phyloP scores from a whole-genome alignment of 1,139 yeast species.

The Suhomyces chickasaworum region DNA sequence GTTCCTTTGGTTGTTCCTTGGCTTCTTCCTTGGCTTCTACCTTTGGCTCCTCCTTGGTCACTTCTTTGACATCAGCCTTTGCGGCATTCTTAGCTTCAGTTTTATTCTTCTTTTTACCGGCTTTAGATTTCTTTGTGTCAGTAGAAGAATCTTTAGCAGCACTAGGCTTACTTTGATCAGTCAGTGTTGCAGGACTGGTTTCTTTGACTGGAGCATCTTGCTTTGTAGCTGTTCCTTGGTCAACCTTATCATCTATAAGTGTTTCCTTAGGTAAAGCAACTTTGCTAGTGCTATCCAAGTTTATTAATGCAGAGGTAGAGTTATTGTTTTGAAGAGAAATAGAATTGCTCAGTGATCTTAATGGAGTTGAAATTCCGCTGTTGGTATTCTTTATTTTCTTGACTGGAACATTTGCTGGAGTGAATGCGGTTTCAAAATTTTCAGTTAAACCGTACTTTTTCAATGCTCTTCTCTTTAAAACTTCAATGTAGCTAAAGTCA shows the following conservation, averaged over 20 bases:
- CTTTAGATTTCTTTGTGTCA: not conserved
- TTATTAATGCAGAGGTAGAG: constrained; percentile 30
- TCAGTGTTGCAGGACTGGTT: not conserved
- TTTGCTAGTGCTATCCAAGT: constrained; percentile 33
- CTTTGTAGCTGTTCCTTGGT: not conserved
- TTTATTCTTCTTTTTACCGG: not conserved
- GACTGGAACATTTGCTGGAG: constrained; percentile 34
- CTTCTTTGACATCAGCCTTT: constrained; percentile 6
- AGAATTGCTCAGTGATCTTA: constrained; percentile 18
- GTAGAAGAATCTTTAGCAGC: not conserved
- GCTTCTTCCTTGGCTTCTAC: constrained; percentile 10
- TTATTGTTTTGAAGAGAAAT: constrained; percentile 11
- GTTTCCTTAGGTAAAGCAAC: constrained; percentile 47
- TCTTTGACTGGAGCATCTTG: not conserved
- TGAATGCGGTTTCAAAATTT: constrained; percentile 42
- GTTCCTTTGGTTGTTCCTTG: constrained; percentile 11
- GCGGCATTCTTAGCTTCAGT: constrained; percentile 15
- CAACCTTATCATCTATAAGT: constrained; percentile 35
- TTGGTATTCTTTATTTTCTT: constrained; percentile 15
- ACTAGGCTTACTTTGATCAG: not conserved
- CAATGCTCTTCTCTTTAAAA: constrained; percentile 52
- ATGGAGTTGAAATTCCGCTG: constrained; percentile 18
- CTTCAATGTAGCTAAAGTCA: constrained; percentile 51
- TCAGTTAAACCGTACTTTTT: constrained; percentile 44
- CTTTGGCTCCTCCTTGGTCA: constrained; percentile 6